These are phyloP conservation scores for Kazachstania taianensis DNA, from an alignment of 805 yeast species.

Conservation along the genomic window DNA sequence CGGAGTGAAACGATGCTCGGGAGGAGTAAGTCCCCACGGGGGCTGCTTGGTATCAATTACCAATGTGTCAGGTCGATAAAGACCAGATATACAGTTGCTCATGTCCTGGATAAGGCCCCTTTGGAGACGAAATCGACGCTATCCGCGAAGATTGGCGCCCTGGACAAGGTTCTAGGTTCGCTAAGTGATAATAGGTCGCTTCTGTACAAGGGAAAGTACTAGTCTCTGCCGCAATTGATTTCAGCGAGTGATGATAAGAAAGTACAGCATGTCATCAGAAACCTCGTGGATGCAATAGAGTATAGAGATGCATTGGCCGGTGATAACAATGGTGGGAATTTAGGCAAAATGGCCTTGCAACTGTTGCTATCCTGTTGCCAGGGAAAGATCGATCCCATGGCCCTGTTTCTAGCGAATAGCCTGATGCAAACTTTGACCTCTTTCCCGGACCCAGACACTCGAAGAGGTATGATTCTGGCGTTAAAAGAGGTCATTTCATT, in stretches of 20 bases:
- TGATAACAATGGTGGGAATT: conserved; percentile 6
- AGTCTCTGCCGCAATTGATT: conserved; percentile 15
- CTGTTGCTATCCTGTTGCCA: conserved; percentile 17
- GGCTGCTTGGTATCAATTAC: background rate
- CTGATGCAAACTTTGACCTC: conserved; percentile 14
- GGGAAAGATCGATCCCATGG: conserved; percentile 13
- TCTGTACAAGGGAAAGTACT: conserved; percentile 20
- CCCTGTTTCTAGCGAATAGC: conserved; percentile 13
- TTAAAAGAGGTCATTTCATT: conserved; percentile 10
- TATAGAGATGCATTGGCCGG: conserved; percentile 9
- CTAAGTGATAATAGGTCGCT: conserved; percentile 16
- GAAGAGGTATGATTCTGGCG: conserved; percentile 10
- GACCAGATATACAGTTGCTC: conserved; percentile 1
- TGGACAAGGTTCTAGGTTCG: conserved; percentile 16
- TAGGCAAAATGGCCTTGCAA: conserved; percentile 22
- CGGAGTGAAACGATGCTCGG: too few species aligned
- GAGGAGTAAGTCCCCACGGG: too few species aligned
- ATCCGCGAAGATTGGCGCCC: conserved; percentile 6
- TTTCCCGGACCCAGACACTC: conserved; percentile 11
- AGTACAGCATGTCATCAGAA: conserved; percentile 14
- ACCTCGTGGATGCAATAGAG: conserved; percentile 15
- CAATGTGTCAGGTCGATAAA: background rate
- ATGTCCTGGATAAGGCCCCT: background rate
- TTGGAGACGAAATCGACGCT: background rate
- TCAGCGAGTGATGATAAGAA: conserved; percentile 14